Evolutionary conservation across 2,329 filamentous ascomycete genomes (phyloP), one percentile per base, ranked within the genome.

Genomic region (Colletotrichum musicola): DNA sequence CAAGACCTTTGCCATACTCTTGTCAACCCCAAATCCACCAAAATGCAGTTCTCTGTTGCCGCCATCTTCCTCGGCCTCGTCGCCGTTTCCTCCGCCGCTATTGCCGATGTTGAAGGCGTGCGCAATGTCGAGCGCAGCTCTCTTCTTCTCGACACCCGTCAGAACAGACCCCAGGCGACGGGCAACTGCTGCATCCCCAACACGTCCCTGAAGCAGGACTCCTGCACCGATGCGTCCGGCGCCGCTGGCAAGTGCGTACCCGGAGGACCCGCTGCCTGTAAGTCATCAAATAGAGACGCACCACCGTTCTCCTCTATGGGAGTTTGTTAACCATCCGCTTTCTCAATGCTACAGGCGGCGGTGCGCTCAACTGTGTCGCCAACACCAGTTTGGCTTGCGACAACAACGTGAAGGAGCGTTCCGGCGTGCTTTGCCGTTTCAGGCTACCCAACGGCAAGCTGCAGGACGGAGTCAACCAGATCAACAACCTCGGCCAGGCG

Each of bases 151-250:
- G 54, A 75, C 50, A 66, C 62, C n/a, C 75, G 74, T 51, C 77
- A 77, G 69, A 79, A 79, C 72, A 74, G 77, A 20, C 76, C 75
- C n/a, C 74, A 77, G 9, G 75, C 78, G 22, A 73, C 46, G n/a
- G 78, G 78, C 22, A 67, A 68, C 18, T 80, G 78, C 75, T 80
- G 78, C 68, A 74, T 78, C 16, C 71, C 75, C 64, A 75, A 74
- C 66, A 77, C 74, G 4, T 75, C 61, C 54, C 71, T 79, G 25
- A 80, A 80, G 76, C 75, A 80, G 67, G 78, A 80, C 68, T 62
- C 75, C 40, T 80, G 78, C 75, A 71, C 44, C 14, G 72, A 42
- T 20, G 72, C 73, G 56, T 75, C 75, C 61, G 77, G 77, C 60
- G 64, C 74, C 64, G 30, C 64, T 9, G 77, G 76, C 20, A 73